Evolutionary conservation across 108 stramenopile species (phyloP), one percentile per base, ranked within the genome.

Genomic region (Pseudonitzschia multistriata): DNA sequence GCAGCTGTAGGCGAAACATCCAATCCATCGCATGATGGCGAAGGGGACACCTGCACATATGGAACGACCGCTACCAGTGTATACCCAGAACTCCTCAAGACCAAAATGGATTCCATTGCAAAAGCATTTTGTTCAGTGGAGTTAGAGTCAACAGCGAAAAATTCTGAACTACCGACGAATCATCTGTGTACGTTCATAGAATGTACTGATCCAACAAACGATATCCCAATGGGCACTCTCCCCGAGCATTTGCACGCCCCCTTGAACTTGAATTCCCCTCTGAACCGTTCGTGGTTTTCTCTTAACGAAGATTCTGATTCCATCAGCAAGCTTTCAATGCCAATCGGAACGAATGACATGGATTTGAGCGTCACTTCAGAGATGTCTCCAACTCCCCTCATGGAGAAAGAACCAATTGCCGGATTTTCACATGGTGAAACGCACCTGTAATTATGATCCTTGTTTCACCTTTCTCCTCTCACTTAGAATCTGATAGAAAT

Each of bases 211-310:
- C 3, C 24, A 5, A 30, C 29, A 13, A 30, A 14, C 29, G 27
- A 55, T 8, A 15, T 17, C 17, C 33, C 57, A 2, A 5, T 33
- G n/a, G 28, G 35, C 5, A 14, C 10, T n/a, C 24, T 25, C 24
- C 19, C 11, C 10, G 17, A 13, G 19, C 19, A 8, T 1, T 10
- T 42, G 40, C 7, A 42, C 40, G 10, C 7, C 7, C 13, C 2
- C 1, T 25, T 5, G 50, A 25, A 52, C 7, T 52, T 24, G 7
- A 19, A n/a, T 33, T 33, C 57, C 3, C 57, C 57, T 17, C n/a
- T 59, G 10, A 19, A 59, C 34, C 57, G 29, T 21, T 59, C 57
- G 57, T 59, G 57, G 57, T 59, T 59, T 59, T 8, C 7, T 1
- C 15, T 35, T 27, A 33, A 59, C 34, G 33, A 59, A 0, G 57